Percentiles rank a stretch among this genome's conserved stretches.
Conservation (phyloP, 495 filamentous ascomycete genomes). For the Corynascus novoguineensis region DNA sequence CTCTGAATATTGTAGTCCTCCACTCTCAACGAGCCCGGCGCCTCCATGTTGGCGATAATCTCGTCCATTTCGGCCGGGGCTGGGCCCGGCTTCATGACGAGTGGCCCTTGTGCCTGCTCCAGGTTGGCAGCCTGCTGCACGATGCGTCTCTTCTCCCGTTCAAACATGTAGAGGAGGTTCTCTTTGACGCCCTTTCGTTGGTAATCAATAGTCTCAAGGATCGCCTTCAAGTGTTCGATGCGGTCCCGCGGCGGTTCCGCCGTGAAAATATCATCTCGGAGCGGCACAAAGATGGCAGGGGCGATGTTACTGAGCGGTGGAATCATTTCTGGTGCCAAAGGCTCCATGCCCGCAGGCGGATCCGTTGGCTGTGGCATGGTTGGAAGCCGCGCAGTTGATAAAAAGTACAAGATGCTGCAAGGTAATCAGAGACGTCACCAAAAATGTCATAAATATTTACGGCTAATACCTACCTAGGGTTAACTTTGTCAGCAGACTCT, state of each 20-base stretch:
- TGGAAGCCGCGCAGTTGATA: neutral
- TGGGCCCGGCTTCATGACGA: slow-evolving; percentile 7
- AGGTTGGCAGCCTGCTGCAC: slow-evolving; percentile 49
- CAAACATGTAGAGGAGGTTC: slow-evolving; percentile 40
- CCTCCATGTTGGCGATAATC: slow-evolving; percentile 28
- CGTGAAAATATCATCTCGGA: slow-evolving; percentile 31
- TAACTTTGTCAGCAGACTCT: too few relatives aligned
- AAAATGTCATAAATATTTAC: neutral
- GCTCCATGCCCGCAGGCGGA: slow-evolving; percentile 51
- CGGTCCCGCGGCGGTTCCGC: slow-evolving; percentile 25
- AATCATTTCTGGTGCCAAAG: slow-evolving; percentile 25
- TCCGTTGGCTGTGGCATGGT: slow-evolving; percentile 28
- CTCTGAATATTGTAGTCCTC: slow-evolving; percentile 24
- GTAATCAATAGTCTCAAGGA: slow-evolving; percentile 37
- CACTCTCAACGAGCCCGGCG: slow-evolving; percentile 15
- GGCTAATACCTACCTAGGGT: too few relatives aligned
- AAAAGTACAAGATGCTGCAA: neutral
- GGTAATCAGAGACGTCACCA: neutral
- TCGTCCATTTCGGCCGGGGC: slow-evolving; percentile 20
- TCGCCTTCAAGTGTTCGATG: slow-evolving; percentile 28
- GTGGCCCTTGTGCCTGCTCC: slow-evolving; percentile 54
- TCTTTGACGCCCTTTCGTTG: slow-evolving; percentile 37
- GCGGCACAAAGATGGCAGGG: slow-evolving; percentile 42
- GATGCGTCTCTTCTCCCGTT: slow-evolving; percentile 35
- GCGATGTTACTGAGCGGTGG: slow-evolving; percentile 30